Conservation (phyloP, 768 basidiomycete genomes). For the Epithele typhae region DNA sequence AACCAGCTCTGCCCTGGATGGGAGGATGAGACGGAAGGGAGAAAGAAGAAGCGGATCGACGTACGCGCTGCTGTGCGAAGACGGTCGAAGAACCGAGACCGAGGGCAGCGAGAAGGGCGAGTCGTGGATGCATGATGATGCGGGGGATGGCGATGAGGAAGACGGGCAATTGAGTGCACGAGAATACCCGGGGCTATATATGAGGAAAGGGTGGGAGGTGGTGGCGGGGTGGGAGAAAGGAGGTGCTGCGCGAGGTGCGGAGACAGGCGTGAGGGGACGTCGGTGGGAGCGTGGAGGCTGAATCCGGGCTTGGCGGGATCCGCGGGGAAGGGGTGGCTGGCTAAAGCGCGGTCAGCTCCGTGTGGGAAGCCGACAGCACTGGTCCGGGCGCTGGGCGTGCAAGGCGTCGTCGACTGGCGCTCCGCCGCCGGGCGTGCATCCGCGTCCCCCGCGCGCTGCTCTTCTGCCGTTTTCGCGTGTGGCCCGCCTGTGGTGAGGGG, state of each 20-base stretch:
- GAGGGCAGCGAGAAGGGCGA: constrained; percentile 5
- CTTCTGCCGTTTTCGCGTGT: too few relatives aligned
- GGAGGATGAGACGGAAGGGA: too few relatives aligned
- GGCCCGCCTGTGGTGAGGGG: too few relatives aligned
- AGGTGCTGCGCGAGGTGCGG: constrained; percentile 14
- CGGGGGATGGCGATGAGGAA: constrained; percentile 3
- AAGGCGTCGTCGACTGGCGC: too few relatives aligned
- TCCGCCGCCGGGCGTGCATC: too few relatives aligned
- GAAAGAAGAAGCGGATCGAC: too few relatives aligned
- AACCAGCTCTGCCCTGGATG: too few relatives aligned
- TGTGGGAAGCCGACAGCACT: too few relatives aligned
- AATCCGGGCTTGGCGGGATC: not conserved
- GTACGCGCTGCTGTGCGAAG: constrained; percentile 1
- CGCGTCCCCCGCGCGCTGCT: too few relatives aligned
- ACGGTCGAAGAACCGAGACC: constrained; percentile 10
- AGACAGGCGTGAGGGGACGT: constrained; percentile 5
- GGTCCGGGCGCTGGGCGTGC: too few relatives aligned
- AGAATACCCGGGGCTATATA: constrained; percentile 13
- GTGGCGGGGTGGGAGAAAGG: constrained; percentile 2
- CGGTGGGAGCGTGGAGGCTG: constrained; percentile 8
- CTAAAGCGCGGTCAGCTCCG: too few relatives aligned
- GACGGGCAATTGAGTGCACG: constrained; percentile 1
- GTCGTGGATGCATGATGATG: constrained; percentile 7
- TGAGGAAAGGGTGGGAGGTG: constrained; percentile 1
- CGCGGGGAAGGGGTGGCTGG: too few relatives aligned